Conservation (phyloP, 208 protist species). For the Leishmania martiniquensis region DNA sequence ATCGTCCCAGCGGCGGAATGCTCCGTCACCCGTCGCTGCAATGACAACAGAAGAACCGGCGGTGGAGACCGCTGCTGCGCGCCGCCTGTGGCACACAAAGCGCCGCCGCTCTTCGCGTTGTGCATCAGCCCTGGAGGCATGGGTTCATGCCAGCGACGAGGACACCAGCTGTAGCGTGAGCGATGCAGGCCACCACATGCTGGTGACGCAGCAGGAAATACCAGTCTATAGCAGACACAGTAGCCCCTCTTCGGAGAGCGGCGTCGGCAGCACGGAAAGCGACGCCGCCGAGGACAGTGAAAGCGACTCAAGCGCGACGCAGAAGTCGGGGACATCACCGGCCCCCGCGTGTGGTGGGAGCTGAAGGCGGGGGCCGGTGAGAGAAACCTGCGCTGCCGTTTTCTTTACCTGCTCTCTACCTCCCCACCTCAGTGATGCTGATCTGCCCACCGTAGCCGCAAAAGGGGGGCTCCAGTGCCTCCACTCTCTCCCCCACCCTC, state of each 20-base stretch:
- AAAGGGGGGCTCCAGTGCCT: background rate
- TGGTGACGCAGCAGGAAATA: conserved; percentile 71
- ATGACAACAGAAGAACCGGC: background rate
- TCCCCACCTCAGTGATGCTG: too few relatives aligned
- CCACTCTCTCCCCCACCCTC: background rate
- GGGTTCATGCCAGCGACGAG: conserved; percentile 22
- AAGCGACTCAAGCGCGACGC: background rate
- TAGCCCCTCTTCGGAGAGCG: conserved; percentile 3
- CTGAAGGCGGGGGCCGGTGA: too few relatives aligned
- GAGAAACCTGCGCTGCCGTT: background rate
- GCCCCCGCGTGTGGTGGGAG: background rate
- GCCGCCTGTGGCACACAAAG: too few relatives aligned
- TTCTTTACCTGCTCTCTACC: background rate
- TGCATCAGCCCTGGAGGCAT: conserved; percentile 17
- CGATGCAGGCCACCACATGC: conserved; percentile 27
- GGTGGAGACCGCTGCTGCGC: background rate
- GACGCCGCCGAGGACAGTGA: background rate
- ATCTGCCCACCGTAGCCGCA: background rate
- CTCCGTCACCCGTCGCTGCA: background rate
- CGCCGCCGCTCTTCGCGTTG: conserved; percentile 16
- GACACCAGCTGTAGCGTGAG: background rate
- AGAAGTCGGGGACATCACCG: too few relatives aligned
- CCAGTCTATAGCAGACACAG: conserved; percentile 36
- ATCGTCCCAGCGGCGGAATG: background rate
- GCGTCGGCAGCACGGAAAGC: background rate